phyloP scores from a whole-genome alignment of 1,284 basidiomycete species.

The Wolfiporia cocos region DNA sequence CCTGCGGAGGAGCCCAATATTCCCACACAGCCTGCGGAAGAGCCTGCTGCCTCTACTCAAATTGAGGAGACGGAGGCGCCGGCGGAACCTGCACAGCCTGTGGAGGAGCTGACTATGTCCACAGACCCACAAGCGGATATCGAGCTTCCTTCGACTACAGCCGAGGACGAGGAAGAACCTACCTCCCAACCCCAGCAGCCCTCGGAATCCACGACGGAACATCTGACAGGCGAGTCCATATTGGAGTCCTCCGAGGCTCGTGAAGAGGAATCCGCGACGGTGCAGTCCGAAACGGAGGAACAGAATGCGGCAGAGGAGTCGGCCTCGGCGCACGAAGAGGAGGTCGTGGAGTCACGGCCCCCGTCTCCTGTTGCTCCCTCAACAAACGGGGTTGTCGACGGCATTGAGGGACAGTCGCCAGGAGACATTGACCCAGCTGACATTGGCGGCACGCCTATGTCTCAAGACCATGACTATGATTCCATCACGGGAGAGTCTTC shows the following conservation, averaged over 20 bases:
- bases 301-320: too few relatives aligned
- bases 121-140: too few relatives aligned
- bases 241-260: too few relatives aligned
- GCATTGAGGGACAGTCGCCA: constrained; percentile 4
- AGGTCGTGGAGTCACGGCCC: neutral
- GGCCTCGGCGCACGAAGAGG: too few relatives aligned
- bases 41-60: neutral
- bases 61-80: neutral
- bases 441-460: neutral
- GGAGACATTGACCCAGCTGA: neutral
- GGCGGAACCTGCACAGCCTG: neutral
- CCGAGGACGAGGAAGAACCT: too few relatives aligned
- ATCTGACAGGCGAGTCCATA: too few relatives aligned
- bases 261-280: too few relatives aligned
- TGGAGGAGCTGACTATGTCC: neutral
- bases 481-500: constrained; percentile 1
- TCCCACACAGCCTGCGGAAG: neutral
- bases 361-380: constrained; percentile 2
- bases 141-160: too few relatives aligned
- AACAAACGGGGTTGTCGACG: constrained; percentile 6
- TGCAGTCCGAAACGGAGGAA: too few relatives aligned
- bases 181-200: too few relatives aligned
- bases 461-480: constrained; percentile 4
- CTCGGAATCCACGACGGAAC: neutral
- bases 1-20: neutral